Percentiles rank a stretch among this genome's conserved stretches.
phyloP scores from a whole-genome alignment of 129 eudicot genomes.

The Arctium lappa region DNA sequence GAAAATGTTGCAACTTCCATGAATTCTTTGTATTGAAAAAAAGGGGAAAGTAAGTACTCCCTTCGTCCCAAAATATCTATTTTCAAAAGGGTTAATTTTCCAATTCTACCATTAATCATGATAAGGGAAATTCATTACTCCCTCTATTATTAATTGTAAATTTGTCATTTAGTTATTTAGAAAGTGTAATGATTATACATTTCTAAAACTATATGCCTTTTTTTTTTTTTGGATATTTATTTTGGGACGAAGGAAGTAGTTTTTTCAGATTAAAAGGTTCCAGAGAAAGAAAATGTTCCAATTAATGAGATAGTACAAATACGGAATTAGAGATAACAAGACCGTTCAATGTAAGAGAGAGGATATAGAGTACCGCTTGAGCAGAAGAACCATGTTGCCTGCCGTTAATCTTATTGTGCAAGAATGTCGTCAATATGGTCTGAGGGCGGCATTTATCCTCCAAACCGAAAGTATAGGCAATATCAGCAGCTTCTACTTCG shows the following conservation, averaged over 20 bases:
- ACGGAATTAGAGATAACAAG: not conserved
- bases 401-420: conserved; percentile 34
- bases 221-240: not conserved
- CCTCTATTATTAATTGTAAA: not conserved
- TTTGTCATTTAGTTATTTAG: not conserved
- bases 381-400: conserved; percentile 26
- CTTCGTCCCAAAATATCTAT: not conserved
- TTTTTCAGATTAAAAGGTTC: not conserved
- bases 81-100: not conserved
- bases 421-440: conserved; percentile 43
- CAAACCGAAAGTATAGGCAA: conserved; percentile 54
- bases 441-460: conserved; percentile 44
- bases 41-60: too few species aligned
- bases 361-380: conserved; percentile 22
- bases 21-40: too few species aligned
- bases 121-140: not conserved
- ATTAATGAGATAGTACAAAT: not conserved
- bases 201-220: not conserved
- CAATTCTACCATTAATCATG: not conserved
- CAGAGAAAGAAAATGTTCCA: not conserved
- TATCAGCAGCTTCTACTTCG: conserved; percentile 68
- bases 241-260: not conserved
- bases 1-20: too few species aligned
- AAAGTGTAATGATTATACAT: not conserved
- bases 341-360: not conserved